Evolutionary conservation across 768 basidiomycete species (phyloP).

Genomic region (Imleria badia): DNA sequence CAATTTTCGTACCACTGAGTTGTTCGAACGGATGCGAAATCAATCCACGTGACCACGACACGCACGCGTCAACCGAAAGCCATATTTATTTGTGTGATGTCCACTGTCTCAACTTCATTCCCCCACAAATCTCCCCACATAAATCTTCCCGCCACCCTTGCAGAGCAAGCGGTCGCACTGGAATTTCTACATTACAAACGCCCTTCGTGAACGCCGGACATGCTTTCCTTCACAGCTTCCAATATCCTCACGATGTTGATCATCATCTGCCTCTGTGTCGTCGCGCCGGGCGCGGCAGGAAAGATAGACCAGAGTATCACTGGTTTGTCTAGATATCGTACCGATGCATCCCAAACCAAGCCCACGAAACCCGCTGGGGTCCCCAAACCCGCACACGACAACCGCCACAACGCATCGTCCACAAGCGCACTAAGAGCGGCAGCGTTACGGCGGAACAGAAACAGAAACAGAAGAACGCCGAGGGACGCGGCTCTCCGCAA

Average conservation of each 20-base stretch:
- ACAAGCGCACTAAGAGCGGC: background rate
- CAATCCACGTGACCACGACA: conserved; percentile 3
- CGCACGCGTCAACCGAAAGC: background rate
- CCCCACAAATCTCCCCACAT: background rate
- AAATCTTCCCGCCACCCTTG: conserved; percentile 8
- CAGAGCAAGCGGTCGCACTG: conserved; percentile 10
- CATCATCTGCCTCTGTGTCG: conserved; percentile 12
- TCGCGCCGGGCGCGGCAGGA: conserved; percentile 6
- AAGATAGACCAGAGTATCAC: background rate
- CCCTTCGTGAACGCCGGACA: background rate
- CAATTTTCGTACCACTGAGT: background rate
- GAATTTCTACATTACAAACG: background rate
- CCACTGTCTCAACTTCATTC: too few relatives aligned
- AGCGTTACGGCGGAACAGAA: background rate
- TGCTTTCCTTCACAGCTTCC: conserved; percentile 7
- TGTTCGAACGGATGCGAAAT: background rate
- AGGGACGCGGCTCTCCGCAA: background rate
- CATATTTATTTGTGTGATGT: too few relatives aligned
- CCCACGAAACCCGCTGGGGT: background rate
- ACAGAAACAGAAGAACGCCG: background rate
- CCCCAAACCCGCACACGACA: background rate
- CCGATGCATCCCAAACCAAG: background rate
- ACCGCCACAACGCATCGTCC: conserved; percentile 5
- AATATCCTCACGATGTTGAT: conserved; percentile 13
- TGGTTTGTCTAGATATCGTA: conserved; percentile 8